Conservation (phyloP, 495 filamentous ascomycete genomes). For the Daldinia vernicosa region DNA sequence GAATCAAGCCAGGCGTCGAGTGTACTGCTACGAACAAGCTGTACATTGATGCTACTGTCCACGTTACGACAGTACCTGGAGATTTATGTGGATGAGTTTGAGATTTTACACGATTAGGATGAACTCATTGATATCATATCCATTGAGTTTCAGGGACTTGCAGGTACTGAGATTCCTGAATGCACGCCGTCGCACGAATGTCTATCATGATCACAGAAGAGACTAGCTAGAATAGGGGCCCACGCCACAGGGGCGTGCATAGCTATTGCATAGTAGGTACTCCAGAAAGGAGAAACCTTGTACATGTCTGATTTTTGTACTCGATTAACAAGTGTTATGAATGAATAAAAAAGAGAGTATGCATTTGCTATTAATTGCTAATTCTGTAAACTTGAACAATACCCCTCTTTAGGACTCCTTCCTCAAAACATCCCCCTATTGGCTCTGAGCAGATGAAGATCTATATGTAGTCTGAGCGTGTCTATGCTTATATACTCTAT, state of each 20-base stretch:
- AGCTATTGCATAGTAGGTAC: not conserved
- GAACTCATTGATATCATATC: not conserved
- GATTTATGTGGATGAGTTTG: conserved; percentile 21
- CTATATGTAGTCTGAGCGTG: not conserved
- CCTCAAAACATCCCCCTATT: not conserved
- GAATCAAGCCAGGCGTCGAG: conserved; percentile 37
- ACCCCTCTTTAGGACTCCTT: not conserved
- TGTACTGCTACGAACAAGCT: conserved; percentile 46
- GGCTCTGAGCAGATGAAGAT: not conserved
- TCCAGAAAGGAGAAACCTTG: not conserved
- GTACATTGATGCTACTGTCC: conserved; percentile 50
- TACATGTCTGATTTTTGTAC: not conserved
- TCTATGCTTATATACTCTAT: not conserved
- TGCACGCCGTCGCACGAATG: not conserved
- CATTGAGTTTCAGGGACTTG: not conserved
- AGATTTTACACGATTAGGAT: not conserved
- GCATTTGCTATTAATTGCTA: not conserved
- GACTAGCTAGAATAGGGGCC: not conserved
- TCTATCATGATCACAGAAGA: not conserved
- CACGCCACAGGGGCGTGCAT: not conserved
- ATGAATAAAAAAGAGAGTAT: not conserved
- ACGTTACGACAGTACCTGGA: conserved; percentile 41
- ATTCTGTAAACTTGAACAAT: not conserved
- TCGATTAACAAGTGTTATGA: not conserved
- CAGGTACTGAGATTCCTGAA: not conserved